Conservation (phyloP, 1,284 basidiomycete species). For the Meripilus lineatus region DNA sequence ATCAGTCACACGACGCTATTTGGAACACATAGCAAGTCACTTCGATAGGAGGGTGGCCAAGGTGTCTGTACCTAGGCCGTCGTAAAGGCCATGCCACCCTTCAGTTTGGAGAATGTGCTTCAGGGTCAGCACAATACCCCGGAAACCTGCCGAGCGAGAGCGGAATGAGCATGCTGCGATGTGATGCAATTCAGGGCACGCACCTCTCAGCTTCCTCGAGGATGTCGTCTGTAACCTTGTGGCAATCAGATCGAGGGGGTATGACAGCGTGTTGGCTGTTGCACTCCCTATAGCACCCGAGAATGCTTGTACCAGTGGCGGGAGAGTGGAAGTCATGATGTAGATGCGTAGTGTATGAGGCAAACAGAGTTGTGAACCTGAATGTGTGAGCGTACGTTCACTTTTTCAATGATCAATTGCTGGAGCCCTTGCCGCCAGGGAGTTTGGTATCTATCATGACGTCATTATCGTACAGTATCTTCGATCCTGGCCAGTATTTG, state of each 20-base stretch:
- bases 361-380: too few relatives aligned
- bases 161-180: not conserved
- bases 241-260: conserved; percentile 50
- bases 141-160: conserved; percentile 21
- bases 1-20: not conserved
- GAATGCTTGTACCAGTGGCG: conserved; percentile 51
- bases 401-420: too few relatives aligned
- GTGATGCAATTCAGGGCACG: not conserved
- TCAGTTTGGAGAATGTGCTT: conserved; percentile 32
- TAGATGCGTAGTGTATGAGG: too few relatives aligned
- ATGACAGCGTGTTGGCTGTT: conserved; percentile 44
- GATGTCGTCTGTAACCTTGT: conserved; percentile 34
- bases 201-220: conserved; percentile 15
- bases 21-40: conserved; percentile 28
- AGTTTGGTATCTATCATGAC: too few relatives aligned
- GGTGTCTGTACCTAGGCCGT: conserved; percentile 45
- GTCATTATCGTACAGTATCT: too few relatives aligned
- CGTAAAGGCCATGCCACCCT: conserved; percentile 42
- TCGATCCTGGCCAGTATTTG: too few relatives aligned
- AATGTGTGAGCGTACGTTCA: too few relatives aligned
- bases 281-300: conserved; percentile 52
- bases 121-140: conserved; percentile 32
- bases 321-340: conserved; percentile 50
- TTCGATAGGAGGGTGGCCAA: conserved; percentile 49
- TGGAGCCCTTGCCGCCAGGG: too few relatives aligned